Evolutionary conservation across 208 protist genomes (phyloP).

Genomic region (Leishmania aethiopica): DNA sequence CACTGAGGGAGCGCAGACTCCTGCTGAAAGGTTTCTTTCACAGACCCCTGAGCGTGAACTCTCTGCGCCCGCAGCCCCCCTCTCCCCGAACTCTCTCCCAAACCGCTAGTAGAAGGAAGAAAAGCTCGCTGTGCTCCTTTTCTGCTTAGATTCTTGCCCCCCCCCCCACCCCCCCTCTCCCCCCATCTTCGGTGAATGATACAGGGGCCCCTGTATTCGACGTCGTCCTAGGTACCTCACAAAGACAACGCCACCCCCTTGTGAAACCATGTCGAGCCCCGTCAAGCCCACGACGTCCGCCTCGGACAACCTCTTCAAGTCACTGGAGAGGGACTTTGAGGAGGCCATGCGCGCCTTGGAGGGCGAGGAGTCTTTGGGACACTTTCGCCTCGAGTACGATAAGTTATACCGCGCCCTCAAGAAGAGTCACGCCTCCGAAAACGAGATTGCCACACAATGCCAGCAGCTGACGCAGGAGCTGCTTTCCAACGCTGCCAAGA

Average conservation of each 20-base stretch:
- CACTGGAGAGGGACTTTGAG: conserved; percentile 95
- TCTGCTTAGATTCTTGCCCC: neutral
- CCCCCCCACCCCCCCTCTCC: too few relatives aligned
- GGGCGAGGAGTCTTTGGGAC: conserved; percentile 92
- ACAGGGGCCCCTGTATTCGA: neutral
- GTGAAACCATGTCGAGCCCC: conserved; percentile 27
- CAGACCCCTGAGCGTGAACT: neutral
- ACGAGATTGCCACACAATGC: conserved; percentile 95
- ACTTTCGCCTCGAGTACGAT: conserved; percentile 98
- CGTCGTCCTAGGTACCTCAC: neutral
- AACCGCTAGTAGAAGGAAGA: neutral
- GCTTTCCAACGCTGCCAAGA: conserved; percentile 97
- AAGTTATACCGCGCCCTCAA: conserved; percentile 96
- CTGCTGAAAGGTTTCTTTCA: neutral
- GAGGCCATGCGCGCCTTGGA: conserved; percentile 94
- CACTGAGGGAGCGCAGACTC: neutral
- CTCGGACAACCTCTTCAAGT: conserved; percentile 75
- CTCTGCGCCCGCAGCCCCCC: neutral
- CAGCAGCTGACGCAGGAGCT: conserved; percentile 97
- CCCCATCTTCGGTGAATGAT: neutral
- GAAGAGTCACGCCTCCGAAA: conserved; percentile 98
- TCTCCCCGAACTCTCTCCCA: neutral
- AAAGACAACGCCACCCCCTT: neutral
- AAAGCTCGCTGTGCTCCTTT: neutral
- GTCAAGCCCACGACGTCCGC: conserved; percentile 63